Evolutionary conservation across 768 basidiomycete species (phyloP).

Genomic region (Artomyces pyxidatus): DNA sequence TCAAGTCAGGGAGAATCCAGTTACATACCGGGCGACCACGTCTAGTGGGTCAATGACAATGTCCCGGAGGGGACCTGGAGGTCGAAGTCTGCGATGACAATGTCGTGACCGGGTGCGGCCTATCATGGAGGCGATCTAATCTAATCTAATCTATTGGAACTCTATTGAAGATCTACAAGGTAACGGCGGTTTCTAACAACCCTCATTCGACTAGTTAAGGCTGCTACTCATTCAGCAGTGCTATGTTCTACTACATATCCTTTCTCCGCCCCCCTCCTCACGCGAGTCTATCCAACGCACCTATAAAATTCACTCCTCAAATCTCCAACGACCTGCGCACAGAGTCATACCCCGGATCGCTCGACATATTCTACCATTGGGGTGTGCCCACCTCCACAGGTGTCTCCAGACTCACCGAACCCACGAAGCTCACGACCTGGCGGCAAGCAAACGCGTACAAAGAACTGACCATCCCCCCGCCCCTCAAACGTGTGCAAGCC

Average conservation of each 20-base stretch:
- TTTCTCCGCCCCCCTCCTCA: constrained; percentile 84
- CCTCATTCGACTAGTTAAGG: too few species aligned
- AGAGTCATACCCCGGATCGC: constrained; percentile 44
- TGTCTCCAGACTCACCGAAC: constrained; percentile 27
- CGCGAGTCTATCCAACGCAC: constrained; percentile 29
- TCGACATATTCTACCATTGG: constrained; percentile 74
- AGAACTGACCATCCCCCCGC: constrained; percentile 57
- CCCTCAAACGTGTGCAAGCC: constrained; percentile 38
- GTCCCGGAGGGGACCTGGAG: too few species aligned
- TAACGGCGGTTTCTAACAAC: too few species aligned
- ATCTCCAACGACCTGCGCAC: constrained; percentile 88
- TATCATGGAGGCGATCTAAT: too few species aligned
- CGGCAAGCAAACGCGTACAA: constrained; percentile 64
- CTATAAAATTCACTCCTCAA: constrained; percentile 68
- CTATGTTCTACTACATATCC: constrained; percentile 89
- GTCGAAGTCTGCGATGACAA: too few species aligned
- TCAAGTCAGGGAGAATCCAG: too few species aligned
- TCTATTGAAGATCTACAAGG: too few species aligned
- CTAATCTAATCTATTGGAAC: too few species aligned
- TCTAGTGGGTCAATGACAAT: too few species aligned
- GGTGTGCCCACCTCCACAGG: constrained; percentile 19
- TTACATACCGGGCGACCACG: too few species aligned
- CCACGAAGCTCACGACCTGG: constrained; percentile 70
- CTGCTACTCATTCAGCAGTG: too few species aligned
- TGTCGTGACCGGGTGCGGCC: too few species aligned